A percentile compares a stretch with the other conserved stretches of the same genome.
These are phyloP conservation scores for Anaeromyces robustus DNA, from an alignment of 192 early-diverging fungal species.

Conservation along the genomic window DNA sequence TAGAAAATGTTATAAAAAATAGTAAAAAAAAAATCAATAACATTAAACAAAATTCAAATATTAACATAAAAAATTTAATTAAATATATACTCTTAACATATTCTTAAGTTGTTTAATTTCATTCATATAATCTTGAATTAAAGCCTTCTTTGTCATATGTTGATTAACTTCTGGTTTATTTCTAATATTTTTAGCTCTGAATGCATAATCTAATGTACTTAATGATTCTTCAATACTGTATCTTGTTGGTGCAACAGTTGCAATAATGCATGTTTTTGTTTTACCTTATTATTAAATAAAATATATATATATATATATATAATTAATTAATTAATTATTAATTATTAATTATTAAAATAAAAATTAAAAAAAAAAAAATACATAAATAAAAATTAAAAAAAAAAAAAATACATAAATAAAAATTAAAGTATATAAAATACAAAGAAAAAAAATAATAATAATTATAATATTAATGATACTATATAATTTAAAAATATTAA, in stretches of 20 bases:
- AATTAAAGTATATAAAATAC: too few relatives aligned
- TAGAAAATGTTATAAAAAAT: background rate
- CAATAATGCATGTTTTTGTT: slow-evolving; percentile 92
- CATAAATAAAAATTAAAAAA: too few relatives aligned
- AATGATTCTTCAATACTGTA: slow-evolving; percentile 49
- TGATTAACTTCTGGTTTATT: slow-evolving; percentile 64
- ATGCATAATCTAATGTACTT: slow-evolving; percentile 63
- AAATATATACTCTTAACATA: slow-evolving; percentile 38
- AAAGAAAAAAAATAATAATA: too few relatives aligned
- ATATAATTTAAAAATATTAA: too few relatives aligned
- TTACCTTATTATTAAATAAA: slow-evolving; percentile 25
- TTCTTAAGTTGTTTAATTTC: slow-evolving; percentile 64
- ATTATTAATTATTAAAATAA: too few relatives aligned
- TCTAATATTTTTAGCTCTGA: slow-evolving; percentile 56
- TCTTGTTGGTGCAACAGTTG: slow-evolving; percentile 69
- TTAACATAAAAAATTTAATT: too few relatives aligned
- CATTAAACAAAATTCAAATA: too few relatives aligned
- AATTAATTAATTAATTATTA: background rate
- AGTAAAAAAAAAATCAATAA: background rate
- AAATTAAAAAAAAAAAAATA: background rate
- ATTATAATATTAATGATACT: too few relatives aligned
- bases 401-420: too few relatives aligned
- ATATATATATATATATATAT: background rate
- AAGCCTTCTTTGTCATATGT: slow-evolving; percentile 60
- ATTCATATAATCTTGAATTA: slow-evolving; percentile 61